Percentiles rank a stretch among this genome's conserved stretches.
These are phyloP conservation scores for Aspergillus leporis DNA, from an alignment of 495 filamentous ascomycete species.

Conservation along the genomic window DNA sequence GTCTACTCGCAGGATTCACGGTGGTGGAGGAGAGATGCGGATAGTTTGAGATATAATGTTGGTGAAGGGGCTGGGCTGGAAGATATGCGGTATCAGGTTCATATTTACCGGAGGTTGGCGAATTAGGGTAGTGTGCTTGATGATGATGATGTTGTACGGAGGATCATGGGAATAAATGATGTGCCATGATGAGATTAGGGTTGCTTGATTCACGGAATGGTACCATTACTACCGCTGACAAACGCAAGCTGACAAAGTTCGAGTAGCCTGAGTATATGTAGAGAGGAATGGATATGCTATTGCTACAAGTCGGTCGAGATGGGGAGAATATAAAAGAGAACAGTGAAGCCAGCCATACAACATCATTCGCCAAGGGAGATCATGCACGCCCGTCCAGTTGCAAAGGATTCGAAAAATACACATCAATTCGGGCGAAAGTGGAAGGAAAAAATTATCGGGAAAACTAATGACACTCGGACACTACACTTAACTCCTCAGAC, in stretches of 20 bases:
- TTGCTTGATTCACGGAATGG: conserved; percentile 4
- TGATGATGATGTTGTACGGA: neutral
- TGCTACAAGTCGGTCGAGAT: conserved; percentile 41
- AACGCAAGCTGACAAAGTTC: neutral
- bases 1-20: conserved; percentile 68
- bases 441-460: neutral
- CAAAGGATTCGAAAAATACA: conserved; percentile 23
- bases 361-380: conserved; percentile 32
- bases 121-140: neutral
- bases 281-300: conserved; percentile 39
- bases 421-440: conserved; percentile 17
- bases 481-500: conserved; percentile 49
- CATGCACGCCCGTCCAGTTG: conserved; percentile 32
- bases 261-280: conserved; percentile 4
- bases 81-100: conserved; percentile 92
- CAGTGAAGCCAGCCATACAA: conserved; percentile 27
- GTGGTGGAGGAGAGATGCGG: conserved; percentile 76
- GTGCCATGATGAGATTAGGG: conserved; percentile 1
- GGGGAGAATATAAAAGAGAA: conserved; percentile 13
- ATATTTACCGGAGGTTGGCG: conserved; percentile 62
- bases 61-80: conserved; percentile 62
- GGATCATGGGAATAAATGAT: neutral
- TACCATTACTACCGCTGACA: conserved; percentile 1
- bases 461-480: conserved; percentile 6
- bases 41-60: conserved; percentile 75